phyloP scores from a whole-genome alignment of 495 filamentous ascomycete genomes.

The Neurospora sp. region DNA sequence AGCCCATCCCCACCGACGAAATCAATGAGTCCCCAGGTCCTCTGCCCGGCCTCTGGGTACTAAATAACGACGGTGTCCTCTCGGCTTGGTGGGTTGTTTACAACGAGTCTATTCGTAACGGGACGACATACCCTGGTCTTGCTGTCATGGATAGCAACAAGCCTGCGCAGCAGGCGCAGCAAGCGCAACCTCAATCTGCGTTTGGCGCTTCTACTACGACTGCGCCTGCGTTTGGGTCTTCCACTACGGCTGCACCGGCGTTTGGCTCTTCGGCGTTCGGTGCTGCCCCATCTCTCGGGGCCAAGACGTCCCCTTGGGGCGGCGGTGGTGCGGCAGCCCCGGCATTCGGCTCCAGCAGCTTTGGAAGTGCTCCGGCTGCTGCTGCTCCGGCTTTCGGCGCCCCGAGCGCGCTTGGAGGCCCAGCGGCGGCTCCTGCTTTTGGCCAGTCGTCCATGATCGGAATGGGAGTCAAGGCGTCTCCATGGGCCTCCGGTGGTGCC shows the following conservation, averaged over 20 bases:
- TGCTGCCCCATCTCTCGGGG: conserved; percentile 26
- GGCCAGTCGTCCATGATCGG: conserved; percentile 33
- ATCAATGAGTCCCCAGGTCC: conserved; percentile 64
- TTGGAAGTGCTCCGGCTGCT: conserved; percentile 26
- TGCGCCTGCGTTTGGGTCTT: conserved; percentile 20
- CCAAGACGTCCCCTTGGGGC: conserved; percentile 33
- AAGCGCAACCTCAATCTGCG: conserved; percentile 14
- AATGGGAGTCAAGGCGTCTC: conserved; percentile 26
- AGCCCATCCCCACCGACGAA: conserved; percentile 70
- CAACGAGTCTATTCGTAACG: conserved; percentile 67
- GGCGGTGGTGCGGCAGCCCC: conserved; percentile 23
- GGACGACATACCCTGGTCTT: conserved; percentile 62
- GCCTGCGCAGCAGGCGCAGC: conserved; percentile 18
- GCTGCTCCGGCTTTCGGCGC: conserved; percentile 35
- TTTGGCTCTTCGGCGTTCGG: conserved; percentile 35
- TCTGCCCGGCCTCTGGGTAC: conserved; percentile 72
- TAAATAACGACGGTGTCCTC: conserved; percentile 84
- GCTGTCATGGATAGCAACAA: conserved; percentile 27
- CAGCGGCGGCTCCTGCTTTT: conserved; percentile 35
- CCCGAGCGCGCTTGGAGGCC: conserved; percentile 30
- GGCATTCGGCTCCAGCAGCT: conserved; percentile 26
- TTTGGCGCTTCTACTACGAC: conserved; percentile 20
- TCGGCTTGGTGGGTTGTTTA: conserved; percentile 87
- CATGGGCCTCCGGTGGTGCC: conserved; percentile 31
- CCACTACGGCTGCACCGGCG: conserved; percentile 5